phyloP scores from a whole-genome alignment of 495 filamentous ascomycete species.

The Schizothecium vesticola region DNA sequence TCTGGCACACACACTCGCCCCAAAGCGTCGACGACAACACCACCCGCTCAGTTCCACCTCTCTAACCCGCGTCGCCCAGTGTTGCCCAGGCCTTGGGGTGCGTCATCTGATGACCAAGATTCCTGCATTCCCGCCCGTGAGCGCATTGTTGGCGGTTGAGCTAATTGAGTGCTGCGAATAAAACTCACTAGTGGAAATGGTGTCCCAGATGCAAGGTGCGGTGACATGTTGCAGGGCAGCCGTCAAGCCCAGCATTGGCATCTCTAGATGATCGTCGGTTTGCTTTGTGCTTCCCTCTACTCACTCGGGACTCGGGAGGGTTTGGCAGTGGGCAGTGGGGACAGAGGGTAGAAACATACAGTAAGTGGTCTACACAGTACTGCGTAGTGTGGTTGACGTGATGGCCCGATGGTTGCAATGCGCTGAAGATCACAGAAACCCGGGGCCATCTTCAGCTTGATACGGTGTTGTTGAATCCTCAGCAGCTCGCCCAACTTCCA shows the following conservation, averaged over 20 bases:
- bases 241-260: background rate
- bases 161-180: background rate
- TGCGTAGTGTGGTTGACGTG: background rate
- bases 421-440: background rate
- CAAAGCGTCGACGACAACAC: background rate
- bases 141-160: background rate
- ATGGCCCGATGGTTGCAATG: background rate
- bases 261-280: background rate
- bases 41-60: background rate
- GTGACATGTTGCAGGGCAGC: background rate
- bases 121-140: background rate
- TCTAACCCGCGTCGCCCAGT: background rate
- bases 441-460: background rate
- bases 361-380: too few species aligned
- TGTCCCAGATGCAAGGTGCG: background rate
- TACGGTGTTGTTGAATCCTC: background rate
- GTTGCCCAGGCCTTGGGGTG: background rate
- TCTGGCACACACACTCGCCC: background rate
- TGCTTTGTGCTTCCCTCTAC: background rate
- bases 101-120: background rate
- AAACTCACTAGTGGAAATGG: background rate
- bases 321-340: background rate
- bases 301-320: background rate
- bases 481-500: background rate
- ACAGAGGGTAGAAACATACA: background rate